Evolutionary conservation across 257 asterid genomes (phyloP), one percentile per base, ranked within the genome.

Genomic region (Solanum bulbocastanum): DNA sequence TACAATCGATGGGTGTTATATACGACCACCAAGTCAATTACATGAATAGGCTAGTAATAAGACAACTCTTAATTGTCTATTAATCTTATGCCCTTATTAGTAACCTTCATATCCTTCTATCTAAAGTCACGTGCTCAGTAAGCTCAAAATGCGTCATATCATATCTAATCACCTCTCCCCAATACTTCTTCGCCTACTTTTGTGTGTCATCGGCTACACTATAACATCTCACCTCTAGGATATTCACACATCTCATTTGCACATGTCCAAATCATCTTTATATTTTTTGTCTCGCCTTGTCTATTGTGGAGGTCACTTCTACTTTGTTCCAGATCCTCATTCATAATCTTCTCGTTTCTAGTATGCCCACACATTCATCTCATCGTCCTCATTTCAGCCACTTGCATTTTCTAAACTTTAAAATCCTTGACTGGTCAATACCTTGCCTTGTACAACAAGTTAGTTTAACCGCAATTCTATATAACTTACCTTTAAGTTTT

Each of bases 41-140:
- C 13, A 9, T 60, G 30, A 22, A 22, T 23, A 60, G 30, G 69
- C 14, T 23, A 60, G 7, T 23, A 60, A 60, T 23, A 60, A 4
- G 69, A 10, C 14, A 60, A 60, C 11, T 7, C 11, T 56, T 2
- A 18, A 56, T 2, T 56, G 65, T 7, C 25, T 56, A 20, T 20
- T 0, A 56, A 20, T 7, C 1, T 20, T 56, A 18, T 20, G 7
- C 1, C 65, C 65, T 20, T 56, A 20, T 56, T 20, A 20, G 25
- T 20, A 0, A 56, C 25, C 25, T 56, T 0, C 1, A 0, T 56
- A 56, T 0, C 25, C 2, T 20, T 20, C 2, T 56, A 56, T 56
- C 5, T 56, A 22, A 8, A 56, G n/a, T 56, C 25, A 7, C 7
- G 25, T 56, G 25, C 2, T 5, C 5, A 3, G 1, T 20, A 56